Evolutionary conservation across 331 rosid genomes (phyloP).

Genomic region (Telfairia occidentalis): DNA sequence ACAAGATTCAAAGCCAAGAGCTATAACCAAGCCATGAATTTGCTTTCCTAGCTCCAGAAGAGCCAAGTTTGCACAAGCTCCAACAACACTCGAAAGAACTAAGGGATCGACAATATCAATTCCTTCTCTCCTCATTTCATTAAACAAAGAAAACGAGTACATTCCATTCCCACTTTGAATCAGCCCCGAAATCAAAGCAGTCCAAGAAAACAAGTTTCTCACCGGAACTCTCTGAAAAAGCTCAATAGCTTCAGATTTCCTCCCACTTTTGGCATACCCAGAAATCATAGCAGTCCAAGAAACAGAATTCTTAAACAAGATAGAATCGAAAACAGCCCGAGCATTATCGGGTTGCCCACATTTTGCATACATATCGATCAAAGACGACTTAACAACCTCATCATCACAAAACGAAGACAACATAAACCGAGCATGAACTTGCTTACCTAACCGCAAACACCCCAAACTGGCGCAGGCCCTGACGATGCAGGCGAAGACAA

Average conservation of each 20-base stretch:
- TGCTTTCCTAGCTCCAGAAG: slow-evolving; percentile 65
- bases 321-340: slow-evolving; percentile 47
- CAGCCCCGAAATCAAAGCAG: slow-evolving; percentile 76
- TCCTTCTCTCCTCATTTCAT: slow-evolving; percentile 51
- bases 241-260: slow-evolving; percentile 41
- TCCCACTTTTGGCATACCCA: slow-evolving; percentile 58
- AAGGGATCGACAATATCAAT: slow-evolving; percentile 48
- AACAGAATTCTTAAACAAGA: slow-evolving; percentile 27
- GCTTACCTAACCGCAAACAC: slow-evolving; percentile 33
- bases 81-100: slow-evolving; percentile 62
- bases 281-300: slow-evolving; percentile 68
- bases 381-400: slow-evolving; percentile 62
- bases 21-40: slow-evolving; percentile 43
- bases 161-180: slow-evolving; percentile 59
- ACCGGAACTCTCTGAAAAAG: slow-evolving; percentile 31
- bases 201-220: slow-evolving; percentile 59
- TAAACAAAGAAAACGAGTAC: slow-evolving; percentile 42
- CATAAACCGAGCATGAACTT: slow-evolving; percentile 50
- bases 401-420: slow-evolving; percentile 36
- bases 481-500: slow-evolving; percentile 51
- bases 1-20: slow-evolving; percentile 59
- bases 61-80: slow-evolving; percentile 69
- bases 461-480: slow-evolving; percentile 53
- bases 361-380: slow-evolving; percentile 66
- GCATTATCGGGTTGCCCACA: slow-evolving; percentile 44